Conservation (phyloP, 2,329 filamentous ascomycete genomes). For the Keithomyces neogunnii region DNA sequence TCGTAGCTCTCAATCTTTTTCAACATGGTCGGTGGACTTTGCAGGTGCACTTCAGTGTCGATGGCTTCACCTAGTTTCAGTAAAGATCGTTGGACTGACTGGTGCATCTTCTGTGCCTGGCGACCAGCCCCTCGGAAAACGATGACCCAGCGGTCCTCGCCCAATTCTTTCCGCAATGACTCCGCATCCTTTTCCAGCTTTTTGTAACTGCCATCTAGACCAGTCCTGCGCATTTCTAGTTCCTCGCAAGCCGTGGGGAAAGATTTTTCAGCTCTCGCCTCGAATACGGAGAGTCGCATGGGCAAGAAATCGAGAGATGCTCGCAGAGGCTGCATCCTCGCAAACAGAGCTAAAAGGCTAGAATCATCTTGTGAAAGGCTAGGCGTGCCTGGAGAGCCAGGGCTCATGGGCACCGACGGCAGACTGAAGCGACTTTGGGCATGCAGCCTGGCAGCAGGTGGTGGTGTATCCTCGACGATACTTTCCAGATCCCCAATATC, state of each 20-base stretch:
- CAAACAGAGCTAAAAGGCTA: slow-evolving; percentile 80
- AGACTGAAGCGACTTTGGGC: slow-evolving; percentile 62
- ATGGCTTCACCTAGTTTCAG: slow-evolving; percentile 73
- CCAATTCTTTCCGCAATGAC: slow-evolving; percentile 77
- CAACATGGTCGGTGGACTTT: slow-evolving; percentile 58
- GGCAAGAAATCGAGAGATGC: slow-evolving; percentile 93
- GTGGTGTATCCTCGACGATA: slow-evolving; percentile 80
- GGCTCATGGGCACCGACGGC: slow-evolving; percentile 53
- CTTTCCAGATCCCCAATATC: slow-evolving; percentile 89
- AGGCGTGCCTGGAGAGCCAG: slow-evolving; percentile 48
- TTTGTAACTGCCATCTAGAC: slow-evolving; percentile 77
- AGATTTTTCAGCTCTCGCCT: slow-evolving; percentile 62
- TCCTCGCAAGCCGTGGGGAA: slow-evolving; percentile 92
- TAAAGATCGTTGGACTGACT: slow-evolving; percentile 84
- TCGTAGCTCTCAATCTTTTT: slow-evolving; percentile 93
- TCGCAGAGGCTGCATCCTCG: slow-evolving; percentile 86
- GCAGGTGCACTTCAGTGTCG: slow-evolving; percentile 64
- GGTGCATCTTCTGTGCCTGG: slow-evolving; percentile 93
- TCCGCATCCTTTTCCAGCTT: slow-evolving; percentile 87
- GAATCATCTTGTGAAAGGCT: slow-evolving; percentile 69
- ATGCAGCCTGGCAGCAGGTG: slow-evolving; percentile 40
- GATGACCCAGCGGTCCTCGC: slow-evolving; percentile 91
- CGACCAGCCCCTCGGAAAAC: slow-evolving; percentile 89
- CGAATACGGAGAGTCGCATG: slow-evolving; percentile 85
- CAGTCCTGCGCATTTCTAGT: slow-evolving; percentile 63